Conservation (phyloP, 257 asterid genomes). For the Solanum arcanum region DNA sequence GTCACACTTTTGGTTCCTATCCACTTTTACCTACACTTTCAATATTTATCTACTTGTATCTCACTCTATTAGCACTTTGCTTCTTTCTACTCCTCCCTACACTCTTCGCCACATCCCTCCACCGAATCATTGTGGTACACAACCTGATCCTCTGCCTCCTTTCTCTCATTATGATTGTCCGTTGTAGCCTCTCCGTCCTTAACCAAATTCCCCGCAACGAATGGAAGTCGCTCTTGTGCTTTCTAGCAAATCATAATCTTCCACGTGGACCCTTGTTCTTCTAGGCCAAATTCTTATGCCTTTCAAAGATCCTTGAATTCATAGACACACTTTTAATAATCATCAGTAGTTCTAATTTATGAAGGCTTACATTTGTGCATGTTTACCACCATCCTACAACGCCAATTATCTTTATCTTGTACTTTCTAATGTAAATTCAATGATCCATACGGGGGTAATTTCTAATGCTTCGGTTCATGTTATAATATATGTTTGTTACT, state of each 20-base stretch:
- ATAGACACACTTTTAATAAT: slow-evolving; percentile 58
- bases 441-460: slow-evolving; percentile 65
- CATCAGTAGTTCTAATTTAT: slow-evolving; percentile 25
- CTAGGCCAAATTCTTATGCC: slow-evolving; percentile 74
- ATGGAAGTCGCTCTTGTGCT: slow-evolving; percentile 61
- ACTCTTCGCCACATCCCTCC: slow-evolving; percentile 38
- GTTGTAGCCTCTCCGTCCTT: slow-evolving; percentile 54
- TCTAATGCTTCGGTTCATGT: slow-evolving; percentile 77
- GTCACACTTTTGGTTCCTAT: slow-evolving; percentile 48
- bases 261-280: slow-evolving; percentile 64
- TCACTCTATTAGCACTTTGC: slow-evolving; percentile 36
- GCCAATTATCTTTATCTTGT: slow-evolving; percentile 50
- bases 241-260: slow-evolving; percentile 41
- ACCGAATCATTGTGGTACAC: slow-evolving; percentile 56
- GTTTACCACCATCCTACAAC: slow-evolving; percentile 84
- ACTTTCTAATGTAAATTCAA: slow-evolving; percentile 29
- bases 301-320: slow-evolving; percentile 72
- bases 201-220: slow-evolving; percentile 41
- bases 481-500: slow-evolving; percentile 68
- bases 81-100: slow-evolving; percentile 14
- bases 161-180: slow-evolving; percentile 57
- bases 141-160: slow-evolving; percentile 60
- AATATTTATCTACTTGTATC: slow-evolving; percentile 43
- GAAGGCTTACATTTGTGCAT: slow-evolving; percentile 75
- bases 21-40: slow-evolving; percentile 36